Conservation (phyloP, 108 stramenopile genomes). For the Nannochloropsis gaditana region DNA sequence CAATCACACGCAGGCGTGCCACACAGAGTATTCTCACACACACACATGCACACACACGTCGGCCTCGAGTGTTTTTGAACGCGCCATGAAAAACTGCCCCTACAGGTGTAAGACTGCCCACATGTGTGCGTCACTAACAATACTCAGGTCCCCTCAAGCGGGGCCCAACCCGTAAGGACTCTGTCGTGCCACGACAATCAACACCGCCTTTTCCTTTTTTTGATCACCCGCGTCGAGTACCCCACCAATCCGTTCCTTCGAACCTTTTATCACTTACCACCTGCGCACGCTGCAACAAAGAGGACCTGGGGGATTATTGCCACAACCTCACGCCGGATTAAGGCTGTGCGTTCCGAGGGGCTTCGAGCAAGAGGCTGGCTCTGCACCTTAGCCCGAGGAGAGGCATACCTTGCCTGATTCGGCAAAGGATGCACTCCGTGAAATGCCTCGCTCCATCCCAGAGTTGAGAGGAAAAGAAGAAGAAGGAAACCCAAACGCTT, state of each 20-base stretch:
- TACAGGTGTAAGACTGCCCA: too few species aligned
- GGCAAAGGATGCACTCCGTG: slow-evolving; percentile 16
- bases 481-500: neutral
- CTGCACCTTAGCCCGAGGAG: neutral
- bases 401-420: neutral
- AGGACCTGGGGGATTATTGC: slow-evolving; percentile 7
- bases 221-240: too few species aligned
- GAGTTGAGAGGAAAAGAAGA: neutral
- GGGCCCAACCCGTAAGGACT: too few species aligned
- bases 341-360: slow-evolving; percentile 1
- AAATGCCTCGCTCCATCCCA: neutral
- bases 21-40: too few species aligned
- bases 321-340: neutral
- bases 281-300: slow-evolving; percentile 8
- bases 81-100: too few species aligned
- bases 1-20: too few species aligned
- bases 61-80: too few species aligned
- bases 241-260: neutral
- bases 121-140: too few species aligned
- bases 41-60: too few species aligned
- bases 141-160: too few species aligned
- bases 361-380: neutral
- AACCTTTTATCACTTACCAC: neutral
- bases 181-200: too few species aligned
- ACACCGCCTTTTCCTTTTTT: too few species aligned